A percentile compares a stretch with the other conserved stretches of the same genome.
Evolutionary conservation across 176 grass and related monocot species (phyloP).

Genomic region (Miscanthus lutarioriparius): DNA sequence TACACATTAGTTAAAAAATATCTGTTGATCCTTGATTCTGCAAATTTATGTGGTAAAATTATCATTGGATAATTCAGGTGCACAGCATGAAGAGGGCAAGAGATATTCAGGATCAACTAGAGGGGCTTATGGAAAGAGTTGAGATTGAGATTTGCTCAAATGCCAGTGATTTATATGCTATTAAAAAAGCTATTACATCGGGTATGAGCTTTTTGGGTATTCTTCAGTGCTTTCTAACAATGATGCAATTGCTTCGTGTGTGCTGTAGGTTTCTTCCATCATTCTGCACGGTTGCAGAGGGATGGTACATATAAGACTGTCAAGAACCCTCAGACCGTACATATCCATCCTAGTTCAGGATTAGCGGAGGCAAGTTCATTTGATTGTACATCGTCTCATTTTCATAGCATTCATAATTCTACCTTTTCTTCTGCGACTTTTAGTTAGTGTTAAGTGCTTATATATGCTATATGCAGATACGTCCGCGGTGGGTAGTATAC

Average conservation of each 20-base stretch:
- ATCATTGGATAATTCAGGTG: slow-evolving; percentile 48
- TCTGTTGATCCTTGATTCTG: not conserved
- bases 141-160: slow-evolving; percentile 91
- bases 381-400: not conserved
- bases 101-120: slow-evolving; percentile 91
- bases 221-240: slow-evolving; percentile 1
- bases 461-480: slow-evolving; percentile 48
- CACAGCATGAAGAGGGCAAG: slow-evolving; percentile 92
- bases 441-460: slow-evolving; percentile 19
- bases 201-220: slow-evolving; percentile 39
- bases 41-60: slow-evolving; percentile 30
- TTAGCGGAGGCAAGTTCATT: slow-evolving; percentile 66
- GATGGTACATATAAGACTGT: slow-evolving; percentile 85
- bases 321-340: slow-evolving; percentile 88
- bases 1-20: not conserved
- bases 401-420: slow-evolving; percentile 13
- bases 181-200: slow-evolving; percentile 90
- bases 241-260: slow-evolving; percentile 15
- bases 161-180: slow-evolving; percentile 65
- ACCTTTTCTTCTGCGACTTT: slow-evolving; percentile 7
- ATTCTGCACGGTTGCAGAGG: slow-evolving; percentile 87
- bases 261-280: slow-evolving; percentile 87
- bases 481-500: slow-evolving; percentile 80
- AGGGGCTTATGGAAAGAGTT: slow-evolving; percentile 90
- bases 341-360: slow-evolving; percentile 90